Conservation (phyloP, 2,329 filamentous ascomycete genomes). For the Torrubiellomyces zombiae region DNA sequence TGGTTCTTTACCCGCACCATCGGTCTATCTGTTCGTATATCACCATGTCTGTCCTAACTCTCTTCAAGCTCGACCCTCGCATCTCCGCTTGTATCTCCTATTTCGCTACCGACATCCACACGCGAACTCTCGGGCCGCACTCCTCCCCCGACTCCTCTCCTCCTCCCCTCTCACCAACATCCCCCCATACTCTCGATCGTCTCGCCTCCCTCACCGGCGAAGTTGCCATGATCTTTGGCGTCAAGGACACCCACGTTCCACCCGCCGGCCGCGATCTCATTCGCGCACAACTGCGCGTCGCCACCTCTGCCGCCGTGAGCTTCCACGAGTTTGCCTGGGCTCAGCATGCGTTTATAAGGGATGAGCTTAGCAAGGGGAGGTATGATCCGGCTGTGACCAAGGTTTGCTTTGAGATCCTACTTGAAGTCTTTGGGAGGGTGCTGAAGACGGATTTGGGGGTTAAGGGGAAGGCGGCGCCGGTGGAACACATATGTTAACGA, state of each 20-base stretch:
- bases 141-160: constrained; percentile 25
- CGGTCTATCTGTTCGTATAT: neutral
- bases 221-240: constrained; percentile 78
- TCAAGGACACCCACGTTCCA: constrained; percentile 81
- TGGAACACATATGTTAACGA: constrained; percentile 55
- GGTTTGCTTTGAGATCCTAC: constrained; percentile 77
- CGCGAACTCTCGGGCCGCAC: constrained; percentile 52
- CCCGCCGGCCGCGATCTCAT: constrained; percentile 70
- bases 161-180: constrained; percentile 19
- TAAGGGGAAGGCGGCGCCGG: constrained; percentile 37
- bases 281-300: constrained; percentile 62
- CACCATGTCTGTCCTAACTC: neutral
- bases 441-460: constrained; percentile 66
- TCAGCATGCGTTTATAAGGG: constrained; percentile 86
- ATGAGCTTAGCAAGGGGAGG: constrained; percentile 83
- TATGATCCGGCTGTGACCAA: constrained; percentile 80
- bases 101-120: constrained; percentile 87
- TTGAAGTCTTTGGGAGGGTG: constrained; percentile 68
- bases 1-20: too few relatives aligned
- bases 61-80: constrained; percentile 49
- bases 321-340: constrained; percentile 90
- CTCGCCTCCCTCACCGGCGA: constrained; percentile 62
- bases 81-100: constrained; percentile 68
- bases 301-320: constrained; percentile 54
- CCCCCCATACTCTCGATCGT: constrained; percentile 34